Evolutionary conservation across 805 yeast species (phyloP).

Genomic region (Zygotorulaspora sp.): DNA sequence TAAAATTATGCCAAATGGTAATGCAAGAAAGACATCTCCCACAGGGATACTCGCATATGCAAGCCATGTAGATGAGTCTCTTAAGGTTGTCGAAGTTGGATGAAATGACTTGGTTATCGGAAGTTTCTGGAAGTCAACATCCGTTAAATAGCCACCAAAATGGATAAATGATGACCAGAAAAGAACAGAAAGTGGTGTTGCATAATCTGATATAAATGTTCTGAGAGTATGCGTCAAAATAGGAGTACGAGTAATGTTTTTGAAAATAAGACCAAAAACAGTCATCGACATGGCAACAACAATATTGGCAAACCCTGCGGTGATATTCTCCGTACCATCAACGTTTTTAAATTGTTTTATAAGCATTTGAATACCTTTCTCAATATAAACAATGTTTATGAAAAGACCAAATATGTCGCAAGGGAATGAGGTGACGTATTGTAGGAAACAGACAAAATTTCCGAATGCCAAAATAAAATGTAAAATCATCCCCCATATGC

Average conservation of each 20-base stretch:
- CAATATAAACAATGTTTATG: conserved; percentile 80
- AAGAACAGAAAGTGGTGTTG: conserved; percentile 76
- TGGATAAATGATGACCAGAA: conserved; percentile 93
- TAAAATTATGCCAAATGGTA: conserved; percentile 85
- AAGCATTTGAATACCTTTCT: conserved; percentile 84
- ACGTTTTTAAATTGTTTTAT: conserved; percentile 56
- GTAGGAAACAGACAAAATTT: conserved; percentile 63
- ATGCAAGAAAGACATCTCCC: conserved; percentile 76
- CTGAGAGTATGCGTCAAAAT: conserved; percentile 58
- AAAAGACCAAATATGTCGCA: conserved; percentile 93
- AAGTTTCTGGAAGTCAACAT: conserved; percentile 53
- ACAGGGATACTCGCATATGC: conserved; percentile 44
- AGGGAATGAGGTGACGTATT: conserved; percentile 71
- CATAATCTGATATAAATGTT: conserved; percentile 76
- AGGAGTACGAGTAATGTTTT: conserved; percentile 43
- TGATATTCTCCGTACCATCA: conserved; percentile 32
- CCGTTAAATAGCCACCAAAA: conserved; percentile 72
- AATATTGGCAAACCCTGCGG: conserved; percentile 68
- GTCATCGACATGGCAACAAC: conserved; percentile 72
- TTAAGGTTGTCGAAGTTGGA: conserved; percentile 50
- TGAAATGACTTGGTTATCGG: conserved; percentile 69
- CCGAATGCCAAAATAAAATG: conserved; percentile 68
- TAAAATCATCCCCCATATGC: conserved; percentile 82
- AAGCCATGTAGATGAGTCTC: conserved; percentile 37
- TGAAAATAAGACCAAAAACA: conserved; percentile 71